Evolutionary conservation across 441 rosid genomes (phyloP), one percentile per base, ranked within the genome.

Genomic region (Cnidoscolus chayamansa): DNA sequence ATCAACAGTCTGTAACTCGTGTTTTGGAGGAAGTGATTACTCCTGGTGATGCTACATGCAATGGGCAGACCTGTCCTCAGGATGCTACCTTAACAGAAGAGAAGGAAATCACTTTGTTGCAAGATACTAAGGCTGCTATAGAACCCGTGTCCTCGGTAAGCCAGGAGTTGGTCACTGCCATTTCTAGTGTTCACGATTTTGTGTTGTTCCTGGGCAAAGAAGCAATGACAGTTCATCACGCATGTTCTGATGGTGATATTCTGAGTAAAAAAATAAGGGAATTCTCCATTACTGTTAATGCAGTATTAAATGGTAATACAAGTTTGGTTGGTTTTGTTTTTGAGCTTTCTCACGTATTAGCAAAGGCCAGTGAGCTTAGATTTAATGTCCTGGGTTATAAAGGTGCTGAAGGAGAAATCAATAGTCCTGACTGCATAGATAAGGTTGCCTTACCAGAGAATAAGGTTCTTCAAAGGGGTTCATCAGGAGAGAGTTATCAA

Each of bases 361-460:
- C 73, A 48, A 83, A 87, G 81, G 98, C 98, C 58, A 70, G 87
- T 68, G 89, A 84, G 67, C 84, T 91, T 25, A 87, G 84, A 81
- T 80, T 91, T 70, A 82, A 81, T 68, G 84, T 90, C 43, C 68
- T 85, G 68, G 92, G 94, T 45, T 89, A 81, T 65, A 87, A 82
- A 77, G 79, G 78, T 53, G 77, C 82, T 50, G 93, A 88, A 78
- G 84, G 79, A 30, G 98, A 91, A 80, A 90, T 88, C 58, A 82
- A 67, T 57, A 89, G 97, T 70, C 90, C 97, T 1, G 92, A 91
- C 80, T 95, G 99, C 83, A 91, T 95, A 3, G 99, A 95, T 76
- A 95, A 95, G 86, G 95, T 92, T 65, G 99, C 88, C 62, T 76
- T 95, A 74, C 98, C 97, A 0, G 96, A 95, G 82, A 85, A 91